Conservation (phyloP, 345 rosid genomes). For the Citrus cavaleriei region DNA sequence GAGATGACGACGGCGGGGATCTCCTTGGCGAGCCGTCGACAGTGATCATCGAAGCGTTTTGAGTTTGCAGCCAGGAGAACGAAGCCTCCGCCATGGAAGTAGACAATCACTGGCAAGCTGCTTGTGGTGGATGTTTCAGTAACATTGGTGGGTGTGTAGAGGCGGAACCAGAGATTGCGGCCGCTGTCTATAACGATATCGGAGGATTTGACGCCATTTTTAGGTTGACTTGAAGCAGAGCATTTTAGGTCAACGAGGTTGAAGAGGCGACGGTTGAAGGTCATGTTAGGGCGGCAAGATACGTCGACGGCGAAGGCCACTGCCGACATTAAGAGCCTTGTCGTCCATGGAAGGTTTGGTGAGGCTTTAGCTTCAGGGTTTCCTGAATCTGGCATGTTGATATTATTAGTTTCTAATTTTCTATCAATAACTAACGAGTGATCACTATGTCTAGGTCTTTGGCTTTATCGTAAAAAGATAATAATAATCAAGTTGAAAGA, state of each 20-base stretch:
- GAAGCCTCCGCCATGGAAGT: conserved; percentile 15
- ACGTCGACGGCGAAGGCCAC: not conserved
- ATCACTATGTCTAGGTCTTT: no score
- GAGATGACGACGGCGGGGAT: conserved; percentile 1
- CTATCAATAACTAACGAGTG: no score
- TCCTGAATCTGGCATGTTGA: no score
- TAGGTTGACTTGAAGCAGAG: conserved; percentile 12
- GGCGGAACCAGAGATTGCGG: conserved; percentile 29
- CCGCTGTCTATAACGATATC: conserved; percentile 16
- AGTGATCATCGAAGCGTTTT: not conserved
- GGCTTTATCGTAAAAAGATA: no score
- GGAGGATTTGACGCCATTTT: conserved; percentile 6
- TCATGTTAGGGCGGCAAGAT: conserved; percentile 2
- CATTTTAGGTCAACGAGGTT: conserved; percentile 14
- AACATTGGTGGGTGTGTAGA: conserved; percentile 7
- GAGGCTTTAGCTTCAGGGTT: not conserved
- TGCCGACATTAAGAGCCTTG: not conserved
- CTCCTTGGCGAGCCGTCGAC: not conserved
- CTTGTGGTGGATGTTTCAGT: not conserved
- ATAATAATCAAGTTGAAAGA: no score
- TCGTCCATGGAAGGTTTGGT: conserved; percentile 13
- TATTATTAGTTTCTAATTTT: no score
- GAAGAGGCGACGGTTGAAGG: conserved; percentile 22
- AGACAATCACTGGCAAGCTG: conserved; percentile 25
- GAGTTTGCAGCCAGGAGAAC: not conserved